A percentile compares a stretch with the other conserved stretches of the same genome.
phyloP scores from a whole-genome alignment of 768 basidiomycete species.

The Podaxis sp. region DNA sequence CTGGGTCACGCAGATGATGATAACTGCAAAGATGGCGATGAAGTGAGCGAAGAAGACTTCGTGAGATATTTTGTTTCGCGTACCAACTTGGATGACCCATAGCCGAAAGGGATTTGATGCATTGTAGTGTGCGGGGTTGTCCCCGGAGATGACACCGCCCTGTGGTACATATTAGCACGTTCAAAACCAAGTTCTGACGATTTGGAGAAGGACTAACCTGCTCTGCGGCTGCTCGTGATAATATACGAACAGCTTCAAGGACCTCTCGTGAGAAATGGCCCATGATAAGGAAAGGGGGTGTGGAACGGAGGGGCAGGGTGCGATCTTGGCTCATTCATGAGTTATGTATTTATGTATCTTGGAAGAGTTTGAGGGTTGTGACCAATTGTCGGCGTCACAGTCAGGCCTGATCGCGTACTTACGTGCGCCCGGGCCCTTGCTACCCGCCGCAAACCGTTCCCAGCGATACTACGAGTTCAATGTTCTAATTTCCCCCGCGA shows the following conservation, averaged over 20 bases:
- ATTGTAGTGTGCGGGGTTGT: constrained; percentile 66
- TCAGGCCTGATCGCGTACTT: background rate
- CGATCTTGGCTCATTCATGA: constrained; percentile 1
- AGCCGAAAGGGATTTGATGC: constrained; percentile 64
- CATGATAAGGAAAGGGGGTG: constrained; percentile 32
- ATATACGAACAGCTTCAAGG: constrained; percentile 22
- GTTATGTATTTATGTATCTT: background rate
- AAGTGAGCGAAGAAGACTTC: background rate
- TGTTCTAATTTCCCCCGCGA: too few relatives aligned
- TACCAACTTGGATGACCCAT: constrained; percentile 78
- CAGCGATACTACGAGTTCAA: too few relatives aligned
- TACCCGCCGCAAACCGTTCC: too few relatives aligned
- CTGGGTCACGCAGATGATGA: constrained; percentile 82
- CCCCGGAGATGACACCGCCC: constrained; percentile 79
- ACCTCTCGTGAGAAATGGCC: constrained; percentile 43
- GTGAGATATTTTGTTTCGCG: constrained; percentile 18
- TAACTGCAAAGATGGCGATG: constrained; percentile 38
- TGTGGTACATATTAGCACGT: constrained; percentile 23
- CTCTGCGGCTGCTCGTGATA: constrained; percentile 46
- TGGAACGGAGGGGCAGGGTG: background rate
- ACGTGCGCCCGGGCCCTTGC: background rate
- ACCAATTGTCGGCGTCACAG: background rate
- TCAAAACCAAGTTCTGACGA: background rate
- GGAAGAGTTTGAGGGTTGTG: background rate
- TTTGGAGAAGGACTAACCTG: constrained; percentile 33